Evolutionary conservation across 306 rosid genomes (phyloP).

Genomic region (Lathyrus tuberosus): DNA sequence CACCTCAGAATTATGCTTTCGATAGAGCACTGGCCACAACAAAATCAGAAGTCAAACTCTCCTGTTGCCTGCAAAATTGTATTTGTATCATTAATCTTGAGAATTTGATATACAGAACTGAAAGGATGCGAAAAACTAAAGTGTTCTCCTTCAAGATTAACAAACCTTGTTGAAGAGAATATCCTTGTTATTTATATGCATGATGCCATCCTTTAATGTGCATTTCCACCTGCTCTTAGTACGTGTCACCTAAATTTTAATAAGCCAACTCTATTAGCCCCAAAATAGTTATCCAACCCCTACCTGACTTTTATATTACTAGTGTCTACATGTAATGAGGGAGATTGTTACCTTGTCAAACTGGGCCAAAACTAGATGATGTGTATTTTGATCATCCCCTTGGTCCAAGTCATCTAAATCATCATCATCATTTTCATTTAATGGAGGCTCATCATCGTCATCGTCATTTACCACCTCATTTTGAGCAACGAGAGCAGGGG

Average conservation of each 20-base stretch:
- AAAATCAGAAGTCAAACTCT: constrained; percentile 92
- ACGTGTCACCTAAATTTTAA: constrained; percentile 78
- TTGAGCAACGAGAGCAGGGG: constrained; percentile 73
- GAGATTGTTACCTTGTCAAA: constrained; percentile 77
- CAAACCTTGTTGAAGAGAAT: constrained; percentile 93
- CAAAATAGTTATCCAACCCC: constrained; percentile 35
- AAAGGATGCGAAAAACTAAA: constrained; percentile 22
- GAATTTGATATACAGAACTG: constrained; percentile 28
- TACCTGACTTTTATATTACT: neutral
- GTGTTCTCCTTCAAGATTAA: constrained; percentile 25
- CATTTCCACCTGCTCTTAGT: constrained; percentile 99
- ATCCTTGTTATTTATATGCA: constrained; percentile 95
- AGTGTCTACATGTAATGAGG: constrained; percentile 46
- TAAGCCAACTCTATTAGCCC: constrained; percentile 12
- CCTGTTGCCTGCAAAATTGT: constrained; percentile 79
- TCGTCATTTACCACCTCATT: constrained; percentile 75
- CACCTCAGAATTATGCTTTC: constrained; percentile 47
- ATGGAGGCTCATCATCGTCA: constrained; percentile 84
- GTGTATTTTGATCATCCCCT: constrained; percentile 83
- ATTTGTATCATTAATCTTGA: constrained; percentile 28
- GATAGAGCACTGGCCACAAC: constrained; percentile 42
- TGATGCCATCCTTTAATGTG: constrained; percentile 93
- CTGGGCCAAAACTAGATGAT: constrained; percentile 95
- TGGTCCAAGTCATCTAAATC: constrained; percentile 91
- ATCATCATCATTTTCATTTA: constrained; percentile 96